phyloP scores from a whole-genome alignment of 164 flowering plant species.

The Liquidambar formosana region DNA sequence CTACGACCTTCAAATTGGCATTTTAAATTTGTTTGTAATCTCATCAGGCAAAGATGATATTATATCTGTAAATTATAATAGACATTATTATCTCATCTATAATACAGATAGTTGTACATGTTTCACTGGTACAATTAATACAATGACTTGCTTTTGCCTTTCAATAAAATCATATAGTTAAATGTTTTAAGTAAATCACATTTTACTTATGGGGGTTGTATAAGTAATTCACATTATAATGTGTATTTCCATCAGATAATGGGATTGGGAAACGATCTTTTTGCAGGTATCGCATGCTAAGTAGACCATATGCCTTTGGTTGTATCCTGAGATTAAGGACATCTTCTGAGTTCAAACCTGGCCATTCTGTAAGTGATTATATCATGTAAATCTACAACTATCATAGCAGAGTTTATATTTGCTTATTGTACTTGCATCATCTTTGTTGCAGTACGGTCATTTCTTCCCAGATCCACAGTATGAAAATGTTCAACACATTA shows the following conservation, averaged over 20 bases:
- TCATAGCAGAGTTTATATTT: neutral
- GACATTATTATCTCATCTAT: neutral
- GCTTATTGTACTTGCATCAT: neutral
- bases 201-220: too few species aligned
- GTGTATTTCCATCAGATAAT: neutral
- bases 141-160: neutral
- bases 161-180: neutral
- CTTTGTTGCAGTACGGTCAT: conserved; percentile 88
- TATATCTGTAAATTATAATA: neutral
- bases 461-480: conserved; percentile 98
- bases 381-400: neutral
- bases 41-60: neutral
- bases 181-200: too few species aligned
- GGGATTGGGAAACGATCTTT: conserved; percentile 8
- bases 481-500: conserved; percentile 97
- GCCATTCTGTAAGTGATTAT: conserved; percentile 63
- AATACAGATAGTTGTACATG: neutral
- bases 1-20: neutral
- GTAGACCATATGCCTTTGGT: conserved; percentile 94
- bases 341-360: conserved; percentile 81
- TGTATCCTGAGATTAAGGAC: conserved; percentile 90
- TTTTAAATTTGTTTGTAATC: neutral
- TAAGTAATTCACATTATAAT: too few species aligned
- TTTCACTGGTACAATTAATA: neutral
- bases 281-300: conserved; percentile 94